Base-by-base conservation (phyloP, 169 alveolate genomes). In the Eimeria maxima region DNA sequence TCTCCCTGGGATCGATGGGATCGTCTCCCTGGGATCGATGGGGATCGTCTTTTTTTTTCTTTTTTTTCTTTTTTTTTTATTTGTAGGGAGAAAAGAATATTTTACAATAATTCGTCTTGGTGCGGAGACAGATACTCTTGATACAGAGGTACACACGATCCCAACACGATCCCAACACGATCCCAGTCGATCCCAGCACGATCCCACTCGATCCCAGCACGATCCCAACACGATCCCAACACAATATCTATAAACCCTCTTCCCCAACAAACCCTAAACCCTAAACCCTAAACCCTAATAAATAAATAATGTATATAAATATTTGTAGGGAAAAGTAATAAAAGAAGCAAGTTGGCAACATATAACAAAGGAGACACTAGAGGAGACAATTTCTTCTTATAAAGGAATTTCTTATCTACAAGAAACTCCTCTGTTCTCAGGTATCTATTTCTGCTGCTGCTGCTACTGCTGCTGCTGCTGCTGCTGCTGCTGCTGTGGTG, bases 361-460 rank as follows among this genome's bases (percentile, higher is more conserved):
- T 53, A 90, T 92, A 33, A 78, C 92, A 29, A 4, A 1, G 14
- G 86, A 27, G 18, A 18, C 1, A 60, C 84, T 92, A 16, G 45
- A 10, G 33, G 33, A 29, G 55, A 84, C 71, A 11, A 7, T 76
- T 22, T 44, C n/a, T 10, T 60, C 87, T 2, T 92, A 76, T 65
- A 7, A 67, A 18, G 96, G 96, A 5, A 42, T 18, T 24, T 83
- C 78, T 18, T 78, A 78, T 24, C 92, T 92, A 7, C 96, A 92
- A 71, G 83, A 60, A n/a, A 74, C 96, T 4, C 96, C 96, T 42
- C 84, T 92, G n/a, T 92, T 57, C 84, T 92, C 96, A 10, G 96
- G 96, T 80, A 65, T 22, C 86, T 65, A 33, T 22, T 33, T 73
- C 1, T 55, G 10, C 29, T 45, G 5, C 57, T 7, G 5, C 57